A percentile compares a stretch with the other conserved stretches of the same genome.
These are phyloP conservation scores for Aspergillus affinis DNA, from an alignment of 495 filamentous ascomycete genomes.

Conservation along the genomic window DNA sequence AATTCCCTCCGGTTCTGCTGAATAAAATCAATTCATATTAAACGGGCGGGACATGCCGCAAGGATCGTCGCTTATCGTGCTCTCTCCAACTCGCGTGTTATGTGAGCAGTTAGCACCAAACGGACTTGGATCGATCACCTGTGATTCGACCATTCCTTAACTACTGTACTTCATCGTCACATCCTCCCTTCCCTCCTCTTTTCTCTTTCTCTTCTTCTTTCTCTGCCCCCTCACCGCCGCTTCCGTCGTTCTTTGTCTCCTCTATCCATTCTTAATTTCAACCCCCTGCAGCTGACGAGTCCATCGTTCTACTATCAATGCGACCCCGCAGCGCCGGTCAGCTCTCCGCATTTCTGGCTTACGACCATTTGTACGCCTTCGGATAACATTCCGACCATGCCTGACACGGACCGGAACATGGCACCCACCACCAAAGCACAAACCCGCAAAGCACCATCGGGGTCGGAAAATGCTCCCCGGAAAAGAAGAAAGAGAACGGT, in stretches of 20 bases:
- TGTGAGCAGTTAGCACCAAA: not conserved
- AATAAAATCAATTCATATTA: slow-evolving; percentile 6
- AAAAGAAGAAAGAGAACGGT: slow-evolving; percentile 88
- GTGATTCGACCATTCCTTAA: not conserved
- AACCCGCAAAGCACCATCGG: slow-evolving; percentile 26
- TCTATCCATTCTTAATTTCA: slow-evolving; percentile 2
- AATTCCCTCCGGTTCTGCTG: slow-evolving; percentile 2
- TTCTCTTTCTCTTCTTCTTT: slow-evolving; percentile 3
- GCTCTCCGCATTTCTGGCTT: slow-evolving; percentile 18
- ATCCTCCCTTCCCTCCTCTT: not conserved
- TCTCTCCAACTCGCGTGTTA: slow-evolving; percentile 3
- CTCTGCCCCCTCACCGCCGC: not conserved
- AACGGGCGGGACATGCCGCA: slow-evolving; percentile 16
- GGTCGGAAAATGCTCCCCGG: slow-evolving; percentile 41
- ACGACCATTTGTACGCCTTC: slow-evolving; percentile 6
- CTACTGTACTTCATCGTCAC: not conserved
- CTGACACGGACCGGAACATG: slow-evolving; percentile 10
- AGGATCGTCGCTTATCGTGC: slow-evolving; percentile 15
- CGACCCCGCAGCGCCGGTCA: slow-evolving; percentile 22
- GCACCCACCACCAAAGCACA: slow-evolving; percentile 30
- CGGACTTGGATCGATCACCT: not conserved
- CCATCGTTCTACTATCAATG: slow-evolving; percentile 19
- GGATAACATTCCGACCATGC: slow-evolving; percentile 6
- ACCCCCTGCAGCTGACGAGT: slow-evolving; percentile 6
- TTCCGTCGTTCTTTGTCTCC: not conserved